Evolutionary conservation across 345 rosid species (phyloP).

Genomic region (Syzygium aromaticum): DNA sequence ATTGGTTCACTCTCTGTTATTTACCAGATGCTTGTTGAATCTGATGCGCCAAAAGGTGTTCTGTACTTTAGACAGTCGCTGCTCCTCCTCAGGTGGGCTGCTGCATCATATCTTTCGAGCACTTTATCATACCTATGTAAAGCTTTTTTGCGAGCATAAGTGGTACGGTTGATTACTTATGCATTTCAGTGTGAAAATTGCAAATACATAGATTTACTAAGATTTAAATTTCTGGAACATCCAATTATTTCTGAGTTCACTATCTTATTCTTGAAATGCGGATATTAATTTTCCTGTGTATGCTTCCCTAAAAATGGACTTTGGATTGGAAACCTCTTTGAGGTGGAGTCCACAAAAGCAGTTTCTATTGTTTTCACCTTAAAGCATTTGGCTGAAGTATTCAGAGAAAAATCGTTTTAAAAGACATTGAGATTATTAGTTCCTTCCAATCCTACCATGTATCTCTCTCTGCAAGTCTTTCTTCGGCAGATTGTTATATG

Average conservation of each 20-base stretch:
- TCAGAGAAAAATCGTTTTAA: not conserved
- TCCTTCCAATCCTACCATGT: not conserved
- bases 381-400: not conserved
- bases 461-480: not conserved
- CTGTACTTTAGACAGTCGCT: constrained; percentile 89
- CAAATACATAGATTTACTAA: not conserved
- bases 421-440: not conserved
- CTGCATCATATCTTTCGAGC: not conserved
- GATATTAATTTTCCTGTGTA: not conserved
- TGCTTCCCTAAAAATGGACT: not conserved
- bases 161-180: not conserved
- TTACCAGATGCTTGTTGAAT: constrained; percentile 94
- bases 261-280: not conserved
- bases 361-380: not conserved
- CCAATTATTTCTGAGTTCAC: not conserved
- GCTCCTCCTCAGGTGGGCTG: constrained; percentile 76
- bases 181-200: not conserved
- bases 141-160: not conserved
- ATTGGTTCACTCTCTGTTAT: constrained; percentile 97
- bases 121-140: not conserved
- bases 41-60: constrained; percentile 86
- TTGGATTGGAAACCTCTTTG: not conserved
- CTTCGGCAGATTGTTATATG: not conserved
- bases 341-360: not conserved
- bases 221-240: not conserved